Evolutionary conservation across 805 yeast species (phyloP), one percentile per base, ranked within the genome.

Genomic region (Teunomyces gatunensis): DNA sequence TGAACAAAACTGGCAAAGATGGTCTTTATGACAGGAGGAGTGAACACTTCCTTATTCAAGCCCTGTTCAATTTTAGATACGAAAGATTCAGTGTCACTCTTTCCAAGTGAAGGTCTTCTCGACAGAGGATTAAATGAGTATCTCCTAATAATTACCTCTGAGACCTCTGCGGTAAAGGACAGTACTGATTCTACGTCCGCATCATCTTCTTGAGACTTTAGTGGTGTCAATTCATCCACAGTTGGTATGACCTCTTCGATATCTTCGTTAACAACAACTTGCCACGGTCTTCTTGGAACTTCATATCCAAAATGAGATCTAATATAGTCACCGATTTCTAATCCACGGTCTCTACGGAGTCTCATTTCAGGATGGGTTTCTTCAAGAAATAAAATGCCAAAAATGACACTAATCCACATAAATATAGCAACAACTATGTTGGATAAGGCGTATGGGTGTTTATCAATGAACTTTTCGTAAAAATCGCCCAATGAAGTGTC

Each of bases 361-460:
- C 66, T 69, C 34, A 63, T 58, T 17, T 59, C 56, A 12, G 67
- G 73, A 53, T 77, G 81, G 3, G 84, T 78, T 56, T 80, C 85
- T 51, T 79, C 82, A 35, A 80, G 60, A 51, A 79, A 79, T 39
- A 81, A 64, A 41, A 75, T 54, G 2, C 78, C 76, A 35, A 66
- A 48, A 1, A 69, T 10, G 34, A 72, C 48, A 41, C 81, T 69
- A 28, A 58, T 42, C 39, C 67, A 42, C 15, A 79, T 59, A 42
- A 73, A 59, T 1, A 49, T 1, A 3, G 78, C 65, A 12, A 79
- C 75, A 9, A 71, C 73, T n/a, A 81, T 47, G 54, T 79, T 81
- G 3, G 84, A 80, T 45, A 80, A 57, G 1, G 80, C 75, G 54
- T 77, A 80, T 2, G 85, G 85, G 56, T 67, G 71, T 23, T 54